Conservation (phyloP, 225 moss, liverwort and hornwort genomes). For the Pleurozium schreberi region DNA sequence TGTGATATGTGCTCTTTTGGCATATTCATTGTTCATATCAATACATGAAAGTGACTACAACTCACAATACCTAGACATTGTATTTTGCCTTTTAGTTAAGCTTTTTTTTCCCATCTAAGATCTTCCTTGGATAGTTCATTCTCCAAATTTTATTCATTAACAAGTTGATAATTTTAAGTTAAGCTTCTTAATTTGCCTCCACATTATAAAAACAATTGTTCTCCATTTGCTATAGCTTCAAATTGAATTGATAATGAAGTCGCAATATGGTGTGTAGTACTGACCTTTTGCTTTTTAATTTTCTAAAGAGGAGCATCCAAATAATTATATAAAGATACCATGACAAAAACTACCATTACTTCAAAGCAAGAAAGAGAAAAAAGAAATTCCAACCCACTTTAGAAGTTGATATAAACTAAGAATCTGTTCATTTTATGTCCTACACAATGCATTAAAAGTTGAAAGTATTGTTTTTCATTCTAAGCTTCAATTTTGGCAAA, state of each 20-base stretch:
- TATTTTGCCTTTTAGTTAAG: no score
- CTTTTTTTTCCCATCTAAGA: neutral
- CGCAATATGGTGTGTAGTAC: neutral
- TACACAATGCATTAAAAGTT: neutral
- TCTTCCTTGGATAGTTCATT: neutral
- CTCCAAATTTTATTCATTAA: neutral
- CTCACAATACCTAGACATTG: neutral
- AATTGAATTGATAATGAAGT: neutral
- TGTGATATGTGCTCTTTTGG: rapidly evolving
- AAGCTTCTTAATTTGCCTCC: neutral
- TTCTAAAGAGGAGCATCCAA: neutral
- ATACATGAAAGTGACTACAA: neutral
- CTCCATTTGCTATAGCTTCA: neutral
- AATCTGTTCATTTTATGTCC: neutral
- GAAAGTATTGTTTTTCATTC: neutral
- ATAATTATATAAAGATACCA: neutral
- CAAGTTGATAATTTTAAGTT: neutral
- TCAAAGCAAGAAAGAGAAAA: neutral
- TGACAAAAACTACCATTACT: neutral
- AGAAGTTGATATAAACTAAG: neutral
- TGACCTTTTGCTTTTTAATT: neutral
- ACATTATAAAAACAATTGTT: rapidly evolving
- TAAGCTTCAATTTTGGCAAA: neutral
- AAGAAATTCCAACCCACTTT: neutral
- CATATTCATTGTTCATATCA: rapidly evolving